Conservation (phyloP, 768 basidiomycete species). For the Boletus sp. region DNA sequence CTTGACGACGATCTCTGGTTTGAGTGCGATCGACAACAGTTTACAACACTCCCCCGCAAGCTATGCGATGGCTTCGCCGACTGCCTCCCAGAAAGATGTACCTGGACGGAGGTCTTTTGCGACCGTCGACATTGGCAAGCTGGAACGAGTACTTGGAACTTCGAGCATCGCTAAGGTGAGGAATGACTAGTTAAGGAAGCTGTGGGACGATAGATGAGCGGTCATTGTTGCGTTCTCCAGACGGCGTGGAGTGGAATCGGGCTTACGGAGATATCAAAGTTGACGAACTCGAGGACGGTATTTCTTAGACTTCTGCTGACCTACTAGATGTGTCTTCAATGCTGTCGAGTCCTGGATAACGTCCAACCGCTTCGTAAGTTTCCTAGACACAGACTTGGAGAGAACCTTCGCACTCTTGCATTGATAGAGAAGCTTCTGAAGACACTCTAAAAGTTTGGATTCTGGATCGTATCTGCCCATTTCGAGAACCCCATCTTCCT, state of each 20-base stretch:
- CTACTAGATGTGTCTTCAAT: constrained; percentile 65
- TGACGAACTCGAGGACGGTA: constrained; percentile 75
- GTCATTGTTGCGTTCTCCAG: neutral
- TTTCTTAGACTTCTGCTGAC: constrained; percentile 76
- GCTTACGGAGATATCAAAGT: constrained; percentile 86
- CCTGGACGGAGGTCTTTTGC: constrained; percentile 67
- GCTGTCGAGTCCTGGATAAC: constrained; percentile 70
- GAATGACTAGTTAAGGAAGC: constrained; percentile 89
- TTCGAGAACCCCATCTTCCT: constrained; percentile 76
- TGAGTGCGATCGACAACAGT: constrained; percentile 68
- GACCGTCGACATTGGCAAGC: constrained; percentile 62
- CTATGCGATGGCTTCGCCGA: too few relatives aligned
- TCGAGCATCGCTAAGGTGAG: constrained; percentile 80
- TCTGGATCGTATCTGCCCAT: constrained; percentile 74
- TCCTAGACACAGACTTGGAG: constrained; percentile 76
- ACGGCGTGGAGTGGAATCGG: neutral
- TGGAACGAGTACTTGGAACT: constrained; percentile 77
- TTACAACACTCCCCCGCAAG: constrained; percentile 60
- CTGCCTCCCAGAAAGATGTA: constrained; percentile 55
- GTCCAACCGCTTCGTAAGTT: constrained; percentile 82
- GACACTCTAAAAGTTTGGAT: constrained; percentile 73
- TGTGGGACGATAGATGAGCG: constrained; percentile 26
- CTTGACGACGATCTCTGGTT: constrained; percentile 44
- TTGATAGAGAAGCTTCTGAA: constrained; percentile 79
- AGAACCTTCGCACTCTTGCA: constrained; percentile 77